A percentile compares a stretch with the other conserved stretches of the same genome.
These are phyloP conservation scores for Aspergillus nidulans DNA, from an alignment of 495 filamentous ascomycete genomes.

Conservation along the genomic window DNA sequence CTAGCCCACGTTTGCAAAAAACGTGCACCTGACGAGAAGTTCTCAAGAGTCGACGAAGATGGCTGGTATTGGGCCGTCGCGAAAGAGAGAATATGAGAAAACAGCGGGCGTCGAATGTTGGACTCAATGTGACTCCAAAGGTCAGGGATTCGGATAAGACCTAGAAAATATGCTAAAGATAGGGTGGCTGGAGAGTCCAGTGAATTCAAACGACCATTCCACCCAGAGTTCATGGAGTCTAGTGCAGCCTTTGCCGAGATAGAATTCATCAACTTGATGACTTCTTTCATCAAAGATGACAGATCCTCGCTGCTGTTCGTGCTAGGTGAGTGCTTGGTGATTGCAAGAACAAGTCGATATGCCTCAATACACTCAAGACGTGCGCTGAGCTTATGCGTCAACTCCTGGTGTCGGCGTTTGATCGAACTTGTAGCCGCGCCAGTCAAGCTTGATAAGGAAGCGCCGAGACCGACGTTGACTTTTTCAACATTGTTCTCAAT, in stretches of 20 bases:
- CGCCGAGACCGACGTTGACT: constrained; percentile 15
- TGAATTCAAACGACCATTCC: constrained; percentile 37
- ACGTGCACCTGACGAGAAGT: constrained; percentile 23
- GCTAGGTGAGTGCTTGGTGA: constrained; percentile 19
- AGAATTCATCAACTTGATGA: constrained; percentile 27
- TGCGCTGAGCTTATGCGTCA: constrained; percentile 22
- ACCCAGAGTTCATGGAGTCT: constrained; percentile 29
- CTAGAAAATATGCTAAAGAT: constrained; percentile 34
- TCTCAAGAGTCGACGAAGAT: constrained; percentile 28
- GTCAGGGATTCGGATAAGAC: constrained; percentile 29
- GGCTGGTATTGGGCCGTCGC: constrained; percentile 33
- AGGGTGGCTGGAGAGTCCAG: constrained; percentile 29
- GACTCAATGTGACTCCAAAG: constrained; percentile 28
- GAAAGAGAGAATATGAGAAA: constrained; percentile 33
- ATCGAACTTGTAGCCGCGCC: constrained; percentile 29
- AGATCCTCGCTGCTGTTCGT: constrained; percentile 22
- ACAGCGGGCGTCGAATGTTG: constrained; percentile 28
- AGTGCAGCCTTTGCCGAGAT: constrained; percentile 26
- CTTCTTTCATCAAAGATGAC: constrained; percentile 22
- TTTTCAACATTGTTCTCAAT: constrained; percentile 28
- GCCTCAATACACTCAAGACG: constrained; percentile 39
- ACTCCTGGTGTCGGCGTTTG: constrained; percentile 29
- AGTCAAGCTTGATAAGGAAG: constrained; percentile 18
- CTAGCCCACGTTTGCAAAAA: constrained; percentile 43
- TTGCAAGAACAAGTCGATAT: constrained; percentile 33